A percentile compares a stretch with the other conserved stretches of the same genome.
These are phyloP conservation scores for Penicillium chermesinum DNA, from an alignment of 495 filamentous ascomycete genomes.

Conservation along the genomic window DNA sequence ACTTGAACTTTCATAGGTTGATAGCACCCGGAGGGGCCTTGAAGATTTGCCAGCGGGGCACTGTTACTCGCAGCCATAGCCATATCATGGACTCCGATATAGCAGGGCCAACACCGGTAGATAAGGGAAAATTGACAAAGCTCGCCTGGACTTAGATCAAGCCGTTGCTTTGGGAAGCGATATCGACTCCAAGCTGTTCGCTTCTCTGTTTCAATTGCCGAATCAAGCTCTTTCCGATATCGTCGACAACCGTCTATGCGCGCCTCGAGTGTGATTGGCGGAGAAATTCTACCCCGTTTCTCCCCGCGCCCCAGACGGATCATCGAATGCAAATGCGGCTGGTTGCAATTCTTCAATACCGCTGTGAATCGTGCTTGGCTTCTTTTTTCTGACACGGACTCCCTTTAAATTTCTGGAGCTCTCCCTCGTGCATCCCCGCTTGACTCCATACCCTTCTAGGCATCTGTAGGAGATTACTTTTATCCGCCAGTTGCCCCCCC, in stretches of 20 bases:
- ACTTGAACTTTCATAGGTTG: too few species aligned
- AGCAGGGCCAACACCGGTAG: too few species aligned
- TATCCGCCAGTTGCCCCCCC: neutral
- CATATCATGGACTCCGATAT: too few species aligned
- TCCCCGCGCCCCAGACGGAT: conserved; percentile 20
- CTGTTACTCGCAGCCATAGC: too few species aligned
- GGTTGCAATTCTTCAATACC: conserved; percentile 10
- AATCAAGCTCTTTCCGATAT: neutral
- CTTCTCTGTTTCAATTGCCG: neutral
- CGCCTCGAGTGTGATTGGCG: conserved; percentile 30
- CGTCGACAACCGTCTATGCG: neutral
- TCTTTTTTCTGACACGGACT: neutral
- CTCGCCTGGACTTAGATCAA: too few species aligned
- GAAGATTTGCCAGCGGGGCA: too few species aligned
- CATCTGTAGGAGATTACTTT: conserved; percentile 2
- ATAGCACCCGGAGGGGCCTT: too few species aligned
- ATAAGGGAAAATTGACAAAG: too few species aligned
- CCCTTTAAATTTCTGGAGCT: neutral
- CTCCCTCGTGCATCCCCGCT: neutral
- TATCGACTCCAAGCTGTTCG: too few species aligned
- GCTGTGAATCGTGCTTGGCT: neutral
- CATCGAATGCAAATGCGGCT: conserved; percentile 4
- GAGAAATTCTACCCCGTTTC: conserved; percentile 29
- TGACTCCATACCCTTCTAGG: neutral
- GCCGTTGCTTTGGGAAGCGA: too few species aligned